Evolutionary conservation across 495 filamentous ascomycete genomes (phyloP).

Genomic region (Xanthoparmelia taractica): DNA sequence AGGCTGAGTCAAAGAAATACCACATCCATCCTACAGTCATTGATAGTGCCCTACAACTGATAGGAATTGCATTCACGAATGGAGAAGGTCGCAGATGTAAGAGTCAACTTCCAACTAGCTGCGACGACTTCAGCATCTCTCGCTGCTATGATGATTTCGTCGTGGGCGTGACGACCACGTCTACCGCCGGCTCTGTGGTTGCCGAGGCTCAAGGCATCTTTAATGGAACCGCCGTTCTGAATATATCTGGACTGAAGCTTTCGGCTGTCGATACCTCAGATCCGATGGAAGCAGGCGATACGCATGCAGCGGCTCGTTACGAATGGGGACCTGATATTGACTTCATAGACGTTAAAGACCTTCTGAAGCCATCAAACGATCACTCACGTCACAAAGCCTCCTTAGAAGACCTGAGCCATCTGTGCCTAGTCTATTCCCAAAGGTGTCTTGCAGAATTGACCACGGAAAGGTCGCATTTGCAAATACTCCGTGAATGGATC

Average conservation of each 20-base stretch:
- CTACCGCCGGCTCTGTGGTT: not conserved
- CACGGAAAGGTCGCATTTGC: not conserved
- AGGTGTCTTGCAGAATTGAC: too few relatives aligned
- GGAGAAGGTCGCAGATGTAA: not conserved
- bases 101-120: not conserved
- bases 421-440: not conserved
- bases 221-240: not conserved
- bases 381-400: not conserved
- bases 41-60: not conserved
- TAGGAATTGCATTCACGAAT: not conserved
- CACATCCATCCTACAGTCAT: not conserved
- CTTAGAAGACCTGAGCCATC: not conserved
- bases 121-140: not conserved
- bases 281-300: not conserved
- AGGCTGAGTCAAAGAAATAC: not conserved
- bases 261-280: not conserved
- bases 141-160: not conserved
- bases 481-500: not conserved
- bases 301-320: not conserved
- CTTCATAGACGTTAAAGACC: not conserved
- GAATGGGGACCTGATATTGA: not conserved
- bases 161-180: not conserved
- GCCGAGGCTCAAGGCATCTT: not conserved
- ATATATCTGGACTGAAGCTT: not conserved
- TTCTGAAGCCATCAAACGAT: not conserved